Conservation (phyloP, 1,139 yeast species). For the Pichia sp. region DNA sequence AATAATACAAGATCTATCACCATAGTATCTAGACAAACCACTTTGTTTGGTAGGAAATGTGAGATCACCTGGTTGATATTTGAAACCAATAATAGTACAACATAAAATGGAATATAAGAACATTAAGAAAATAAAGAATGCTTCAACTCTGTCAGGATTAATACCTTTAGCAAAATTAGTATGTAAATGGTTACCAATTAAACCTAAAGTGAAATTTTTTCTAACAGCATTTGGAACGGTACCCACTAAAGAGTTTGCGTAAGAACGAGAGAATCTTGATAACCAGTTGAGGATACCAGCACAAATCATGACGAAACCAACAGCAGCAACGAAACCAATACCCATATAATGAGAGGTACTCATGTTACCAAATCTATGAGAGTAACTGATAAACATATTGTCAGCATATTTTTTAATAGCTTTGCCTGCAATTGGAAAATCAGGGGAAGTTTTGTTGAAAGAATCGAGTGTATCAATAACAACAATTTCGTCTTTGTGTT, state of each 20-base stretch:
- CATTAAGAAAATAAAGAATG: conserved; percentile 44
- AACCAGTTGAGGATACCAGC: conserved; percentile 42
- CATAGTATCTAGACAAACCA: conserved; percentile 50
- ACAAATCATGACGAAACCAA: conserved; percentile 41
- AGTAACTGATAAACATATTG: conserved; percentile 34
- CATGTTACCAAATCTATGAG: conserved; percentile 33
- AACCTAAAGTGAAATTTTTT: conserved; percentile 43
- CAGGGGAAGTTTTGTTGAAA: conserved; percentile 6
- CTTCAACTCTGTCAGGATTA: conserved; percentile 63
- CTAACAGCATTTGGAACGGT: conserved; percentile 36
- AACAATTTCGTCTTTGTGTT: conserved; percentile 3
- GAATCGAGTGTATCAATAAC: conserved; percentile 19
- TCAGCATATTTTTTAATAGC: conserved; percentile 26
- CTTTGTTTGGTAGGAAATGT: conserved; percentile 34
- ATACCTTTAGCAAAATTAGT: conserved; percentile 35
- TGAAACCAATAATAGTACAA: conserved; percentile 32
- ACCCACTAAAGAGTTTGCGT: conserved; percentile 33
- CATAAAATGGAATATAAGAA: conserved; percentile 35
- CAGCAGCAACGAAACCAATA: conserved; percentile 42
- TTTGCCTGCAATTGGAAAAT: conserved; percentile 15
- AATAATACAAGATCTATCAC: conserved; percentile 57
- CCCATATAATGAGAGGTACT: conserved; percentile 44
- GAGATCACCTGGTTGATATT: conserved; percentile 37
- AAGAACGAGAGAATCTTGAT: conserved; percentile 34
- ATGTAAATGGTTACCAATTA: conserved; percentile 42